Evolutionary conservation across 2,329 filamentous ascomycete genomes (phyloP).

Genomic region (Paraphaeosphaeria sporulosa): DNA sequence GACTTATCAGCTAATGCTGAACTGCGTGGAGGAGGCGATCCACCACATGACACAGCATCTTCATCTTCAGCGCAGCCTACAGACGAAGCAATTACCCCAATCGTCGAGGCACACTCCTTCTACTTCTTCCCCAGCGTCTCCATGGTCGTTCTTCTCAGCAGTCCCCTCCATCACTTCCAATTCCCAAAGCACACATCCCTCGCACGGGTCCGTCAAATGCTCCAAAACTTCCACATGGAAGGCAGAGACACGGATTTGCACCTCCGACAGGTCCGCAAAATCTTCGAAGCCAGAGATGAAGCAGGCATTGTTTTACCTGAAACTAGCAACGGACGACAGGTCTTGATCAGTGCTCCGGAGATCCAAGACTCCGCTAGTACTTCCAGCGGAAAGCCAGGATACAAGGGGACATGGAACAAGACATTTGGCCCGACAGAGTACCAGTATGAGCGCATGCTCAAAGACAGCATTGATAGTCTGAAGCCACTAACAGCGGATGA

Average conservation of each 20-base stretch:
- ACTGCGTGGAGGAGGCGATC: constrained; percentile 12
- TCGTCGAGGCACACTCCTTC: constrained; percentile 14
- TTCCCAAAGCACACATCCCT: constrained; percentile 23
- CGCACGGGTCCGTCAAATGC: constrained; percentile 17
- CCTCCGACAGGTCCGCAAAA: constrained; percentile 18
- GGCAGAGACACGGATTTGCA: constrained; percentile 8
- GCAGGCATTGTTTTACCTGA: constrained; percentile 22
- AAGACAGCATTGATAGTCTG: neutral
- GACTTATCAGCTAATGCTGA: neutral
- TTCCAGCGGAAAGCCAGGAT: neutral
- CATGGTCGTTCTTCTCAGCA: constrained; percentile 18
- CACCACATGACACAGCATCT: neutral
- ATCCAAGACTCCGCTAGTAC: neutral
- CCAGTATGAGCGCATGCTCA: constrained; percentile 3
- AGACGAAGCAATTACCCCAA: neutral
- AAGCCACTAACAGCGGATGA: neutral
- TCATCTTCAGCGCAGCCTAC: neutral
- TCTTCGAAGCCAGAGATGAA: constrained; percentile 21
- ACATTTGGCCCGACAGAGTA: constrained; percentile 11
- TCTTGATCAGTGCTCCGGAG: constrained; percentile 20
- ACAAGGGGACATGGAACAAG: constrained; percentile 15
- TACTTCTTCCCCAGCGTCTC: constrained; percentile 23
- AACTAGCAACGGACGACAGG: constrained; percentile 7
- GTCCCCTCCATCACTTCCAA: constrained; percentile 19
- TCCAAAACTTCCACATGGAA: constrained; percentile 10